Evolutionary conservation across 2,329 filamentous ascomycete species (phyloP).

Genomic region (Geosmithia putterillii): DNA sequence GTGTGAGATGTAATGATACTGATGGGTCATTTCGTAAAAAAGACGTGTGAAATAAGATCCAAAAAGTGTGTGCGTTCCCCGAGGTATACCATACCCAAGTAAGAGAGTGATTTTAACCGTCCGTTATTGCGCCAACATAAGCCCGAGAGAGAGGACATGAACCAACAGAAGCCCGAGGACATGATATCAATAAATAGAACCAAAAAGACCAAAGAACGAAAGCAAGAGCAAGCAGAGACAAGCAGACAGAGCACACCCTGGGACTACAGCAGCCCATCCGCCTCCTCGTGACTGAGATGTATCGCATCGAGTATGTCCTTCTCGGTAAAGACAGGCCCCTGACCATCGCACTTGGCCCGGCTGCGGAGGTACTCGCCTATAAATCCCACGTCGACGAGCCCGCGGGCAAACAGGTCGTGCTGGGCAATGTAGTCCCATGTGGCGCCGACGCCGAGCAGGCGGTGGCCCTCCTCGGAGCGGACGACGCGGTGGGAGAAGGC

Average conservation of each 20-base stretch:
- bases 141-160: background rate
- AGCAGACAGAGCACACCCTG: background rate
- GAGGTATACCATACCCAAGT: too few species aligned
- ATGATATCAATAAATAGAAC: background rate
- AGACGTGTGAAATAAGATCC: too few species aligned
- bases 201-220: background rate
- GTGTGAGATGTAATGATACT: too few species aligned
- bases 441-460: constrained; percentile 60
- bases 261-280: constrained; percentile 1
- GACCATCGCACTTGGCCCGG: constrained; percentile 70
- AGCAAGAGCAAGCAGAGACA: background rate
- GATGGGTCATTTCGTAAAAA: too few species aligned
- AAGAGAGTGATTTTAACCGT: too few species aligned
- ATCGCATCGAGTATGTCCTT: constrained; percentile 61
- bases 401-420: constrained; percentile 64
- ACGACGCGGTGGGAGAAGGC: constrained; percentile 57
- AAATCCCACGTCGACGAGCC: constrained; percentile 68
- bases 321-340: constrained; percentile 81
- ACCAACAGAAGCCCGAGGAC: background rate
- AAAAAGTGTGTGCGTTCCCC: too few species aligned
- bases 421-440: constrained; percentile 84
- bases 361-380: constrained; percentile 70
- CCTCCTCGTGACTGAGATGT: constrained; percentile 42
- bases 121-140: too few species aligned
- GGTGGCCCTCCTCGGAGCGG: constrained; percentile 52